These are phyloP conservation scores for Eutrema salsugineum DNA, from an alignment of 441 rosid species.

Conservation along the genomic window DNA sequence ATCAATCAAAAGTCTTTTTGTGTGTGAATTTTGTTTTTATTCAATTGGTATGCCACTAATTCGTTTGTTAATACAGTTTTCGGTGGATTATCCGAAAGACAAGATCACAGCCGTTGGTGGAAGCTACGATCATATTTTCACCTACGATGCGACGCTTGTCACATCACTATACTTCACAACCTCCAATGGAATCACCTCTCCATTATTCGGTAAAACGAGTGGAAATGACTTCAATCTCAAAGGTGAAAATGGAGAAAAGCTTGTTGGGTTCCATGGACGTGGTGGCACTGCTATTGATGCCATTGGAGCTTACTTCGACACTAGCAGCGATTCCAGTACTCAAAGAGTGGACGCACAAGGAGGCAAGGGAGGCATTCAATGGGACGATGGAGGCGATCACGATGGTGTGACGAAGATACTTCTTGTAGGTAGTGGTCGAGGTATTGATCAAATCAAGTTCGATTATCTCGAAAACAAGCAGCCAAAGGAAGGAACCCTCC, in stretches of 20 bases:
- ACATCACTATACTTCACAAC: background rate
- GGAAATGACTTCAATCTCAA: background rate
- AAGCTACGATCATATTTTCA: background rate
- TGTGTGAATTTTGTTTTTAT: background rate
- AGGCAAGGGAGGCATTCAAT: slow-evolving; percentile 5
- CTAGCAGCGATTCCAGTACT: background rate
- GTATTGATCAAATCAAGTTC: background rate
- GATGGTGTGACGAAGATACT: slow-evolving; percentile 14
- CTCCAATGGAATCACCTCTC: background rate
- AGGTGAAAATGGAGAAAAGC: background rate
- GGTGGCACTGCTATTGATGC: slow-evolving; percentile 16
- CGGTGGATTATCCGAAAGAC: background rate
- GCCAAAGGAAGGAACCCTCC: background rate
- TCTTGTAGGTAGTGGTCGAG: background rate
- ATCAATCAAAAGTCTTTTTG: background rate
- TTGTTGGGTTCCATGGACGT: slow-evolving; percentile 28
- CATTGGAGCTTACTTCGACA: slow-evolving; percentile 9
- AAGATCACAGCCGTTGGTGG: background rate
- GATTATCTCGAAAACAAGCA: slow-evolving; percentile 13
- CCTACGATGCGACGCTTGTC: background rate
- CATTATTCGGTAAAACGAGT: background rate
- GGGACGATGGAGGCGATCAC: slow-evolving; percentile 22
- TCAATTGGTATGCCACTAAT: background rate
- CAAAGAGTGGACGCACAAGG: slow-evolving; percentile 12
- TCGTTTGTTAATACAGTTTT: background rate